Evolutionary conservation across 371 early-diverging fungal genomes (phyloP).

Genomic region (Rhizopus stolonifer): DNA sequence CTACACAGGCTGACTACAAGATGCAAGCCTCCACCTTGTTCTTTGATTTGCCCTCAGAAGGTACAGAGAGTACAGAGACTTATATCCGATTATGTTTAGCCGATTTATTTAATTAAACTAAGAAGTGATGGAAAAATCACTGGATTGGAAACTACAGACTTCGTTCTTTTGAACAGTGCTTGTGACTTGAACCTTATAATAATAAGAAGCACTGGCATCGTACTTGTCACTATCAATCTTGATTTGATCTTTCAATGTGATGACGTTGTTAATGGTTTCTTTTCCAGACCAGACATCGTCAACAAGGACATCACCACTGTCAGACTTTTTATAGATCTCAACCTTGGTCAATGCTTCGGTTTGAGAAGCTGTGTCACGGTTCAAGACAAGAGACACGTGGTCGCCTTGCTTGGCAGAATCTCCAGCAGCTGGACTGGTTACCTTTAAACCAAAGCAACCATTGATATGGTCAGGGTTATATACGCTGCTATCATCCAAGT

Average conservation of each 20-base stretch:
- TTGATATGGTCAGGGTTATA: conserved; percentile 22
- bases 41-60: conserved; percentile 77
- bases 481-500: conserved; percentile 15
- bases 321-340: conserved; percentile 21
- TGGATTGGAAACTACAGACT: conserved; percentile 28
- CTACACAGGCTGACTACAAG: conserved; percentile 30
- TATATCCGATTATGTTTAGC: conserved; percentile 27
- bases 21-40: no score
- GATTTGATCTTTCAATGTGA: conserved; percentile 27
- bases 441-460: conserved; percentile 33
- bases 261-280: conserved; percentile 12
- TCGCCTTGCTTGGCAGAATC: conserved; percentile 6
- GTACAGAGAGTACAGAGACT: conserved; percentile 64
- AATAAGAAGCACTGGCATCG: conserved; percentile 17
- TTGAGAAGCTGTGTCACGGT: conserved; percentile 32
- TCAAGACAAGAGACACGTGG: conserved; percentile 11
- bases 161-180: conserved; percentile 13
- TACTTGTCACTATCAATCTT: conserved; percentile 16
- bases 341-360: conserved; percentile 23
- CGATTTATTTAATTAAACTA: background rate
- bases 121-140: conserved; percentile 18
- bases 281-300: conserved; percentile 20
- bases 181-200: conserved; percentile 21
- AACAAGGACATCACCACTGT: conserved; percentile 13
- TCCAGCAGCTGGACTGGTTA: conserved; percentile 21